Percentiles rank a stretch among this genome's conserved stretches.
phyloP scores from a whole-genome alignment of 441 rosid genomes.

The Erodium texanum region DNA sequence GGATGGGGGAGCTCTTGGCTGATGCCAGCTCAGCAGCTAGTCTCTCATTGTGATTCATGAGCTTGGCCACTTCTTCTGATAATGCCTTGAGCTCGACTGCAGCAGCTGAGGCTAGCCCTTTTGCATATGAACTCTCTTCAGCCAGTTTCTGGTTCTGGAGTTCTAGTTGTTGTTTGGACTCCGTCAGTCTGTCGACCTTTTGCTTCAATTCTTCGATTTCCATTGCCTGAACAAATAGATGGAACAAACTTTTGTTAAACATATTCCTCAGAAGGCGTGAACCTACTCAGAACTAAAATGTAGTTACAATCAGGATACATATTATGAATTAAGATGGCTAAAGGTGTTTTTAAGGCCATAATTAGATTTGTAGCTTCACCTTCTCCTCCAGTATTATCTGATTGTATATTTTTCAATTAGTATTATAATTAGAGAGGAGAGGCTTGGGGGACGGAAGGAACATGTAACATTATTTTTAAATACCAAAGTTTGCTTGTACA shows the following conservation, averaged over 20 bases:
- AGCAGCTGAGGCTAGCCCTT: conserved; percentile 95
- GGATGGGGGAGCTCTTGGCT: conserved; percentile 43
- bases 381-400: background rate
- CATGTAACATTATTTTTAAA: too few relatives aligned
- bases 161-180: conserved; percentile 57
- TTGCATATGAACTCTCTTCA: conserved; percentile 89
- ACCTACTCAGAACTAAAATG: background rate
- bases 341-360: background rate
- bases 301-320: background rate
- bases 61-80: conserved; percentile 89
- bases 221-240: conserved; percentile 35
- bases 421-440: too few relatives aligned
- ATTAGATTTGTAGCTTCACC: background rate
- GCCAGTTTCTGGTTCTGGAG: conserved; percentile 59
- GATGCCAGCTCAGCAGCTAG: conserved; percentile 56
- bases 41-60: conserved; percentile 78
- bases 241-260: background rate
- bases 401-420: too few relatives aligned
- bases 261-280: background rate
- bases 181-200: conserved; percentile 42
- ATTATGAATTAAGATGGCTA: too few relatives aligned
- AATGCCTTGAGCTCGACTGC: conserved; percentile 93
- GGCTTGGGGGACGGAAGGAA: too few relatives aligned
- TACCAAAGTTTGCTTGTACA: too few relatives aligned
- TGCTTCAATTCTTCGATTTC: conserved; percentile 69